Percentiles rank a stretch among this genome's conserved stretches.
Conservation (phyloP, 139 green algal species). For the Tetradesmus lagerheimii region DNA sequence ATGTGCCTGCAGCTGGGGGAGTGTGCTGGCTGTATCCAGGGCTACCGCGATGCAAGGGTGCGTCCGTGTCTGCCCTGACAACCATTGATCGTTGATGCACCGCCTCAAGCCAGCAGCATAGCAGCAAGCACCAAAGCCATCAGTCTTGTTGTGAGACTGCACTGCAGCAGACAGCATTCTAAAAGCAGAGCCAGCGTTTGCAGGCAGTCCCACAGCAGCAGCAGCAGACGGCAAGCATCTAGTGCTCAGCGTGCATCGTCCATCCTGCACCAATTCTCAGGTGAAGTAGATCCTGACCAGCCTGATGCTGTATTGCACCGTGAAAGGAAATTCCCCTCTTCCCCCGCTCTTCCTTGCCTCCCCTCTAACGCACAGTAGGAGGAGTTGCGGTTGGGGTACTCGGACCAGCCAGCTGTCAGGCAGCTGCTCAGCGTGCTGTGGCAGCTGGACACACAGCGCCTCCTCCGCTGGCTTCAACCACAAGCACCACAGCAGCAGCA, state of each 20-base stretch:
- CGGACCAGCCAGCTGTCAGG: not conserved
- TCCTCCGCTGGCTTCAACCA: not conserved
- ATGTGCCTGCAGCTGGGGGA: not conserved
- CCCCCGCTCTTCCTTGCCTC: not conserved
- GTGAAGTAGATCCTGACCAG: too few species aligned
- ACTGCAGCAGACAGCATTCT: not conserved
- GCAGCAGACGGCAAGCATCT: too few species aligned
- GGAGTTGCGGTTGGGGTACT: not conserved
- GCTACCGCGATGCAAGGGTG: slow-evolving; percentile 9
- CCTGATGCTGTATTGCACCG: too few species aligned
- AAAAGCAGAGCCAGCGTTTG: not conserved
- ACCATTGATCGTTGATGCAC: not conserved
- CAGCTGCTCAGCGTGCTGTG: not conserved
- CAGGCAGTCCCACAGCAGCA: too few species aligned
- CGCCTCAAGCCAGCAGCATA: not conserved
- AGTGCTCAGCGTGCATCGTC: too few species aligned
- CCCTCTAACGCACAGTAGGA: too few species aligned
- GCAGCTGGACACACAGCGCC: slow-evolving; percentile 24
- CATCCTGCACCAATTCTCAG: too few species aligned
- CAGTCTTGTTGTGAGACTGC: too few species aligned
- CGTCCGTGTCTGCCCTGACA: not conserved
- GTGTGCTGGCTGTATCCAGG: slow-evolving; percentile 1
- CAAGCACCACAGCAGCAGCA: not conserved
- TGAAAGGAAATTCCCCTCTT: too few species aligned
- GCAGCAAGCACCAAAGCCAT: too few species aligned